Conservation (phyloP, 2,329 filamentous ascomycete genomes). For the Colletotrichum paranaense region DNA sequence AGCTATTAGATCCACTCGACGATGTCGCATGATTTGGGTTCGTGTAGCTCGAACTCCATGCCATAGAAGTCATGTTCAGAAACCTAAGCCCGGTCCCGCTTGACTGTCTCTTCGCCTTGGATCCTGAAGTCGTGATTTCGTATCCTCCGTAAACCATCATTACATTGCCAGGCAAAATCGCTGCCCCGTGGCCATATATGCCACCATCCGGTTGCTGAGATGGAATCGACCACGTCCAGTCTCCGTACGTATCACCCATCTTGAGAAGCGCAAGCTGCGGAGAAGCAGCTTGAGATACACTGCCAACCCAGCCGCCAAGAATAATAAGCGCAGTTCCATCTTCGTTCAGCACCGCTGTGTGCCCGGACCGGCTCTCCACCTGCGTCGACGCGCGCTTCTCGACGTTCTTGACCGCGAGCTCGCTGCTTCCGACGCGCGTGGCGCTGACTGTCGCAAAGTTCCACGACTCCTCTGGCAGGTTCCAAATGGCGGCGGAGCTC, state of each 20-base stretch:
- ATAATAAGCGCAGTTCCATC: conserved; percentile 84
- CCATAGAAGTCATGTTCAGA: conserved; percentile 68
- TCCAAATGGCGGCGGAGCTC: conserved; percentile 90
- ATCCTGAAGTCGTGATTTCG: conserved; percentile 54
- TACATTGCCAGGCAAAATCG: conserved; percentile 72
- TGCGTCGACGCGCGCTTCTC: conserved; percentile 35
- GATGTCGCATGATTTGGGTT: conserved; percentile 51
- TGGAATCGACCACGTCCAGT: conserved; percentile 79
- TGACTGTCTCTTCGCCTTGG: conserved; percentile 48
- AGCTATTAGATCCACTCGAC: not conserved
- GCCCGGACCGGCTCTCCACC: conserved; percentile 87
- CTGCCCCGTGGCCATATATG: conserved; percentile 73
- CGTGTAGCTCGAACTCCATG: conserved; percentile 63
- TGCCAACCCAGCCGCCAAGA: conserved; percentile 92
- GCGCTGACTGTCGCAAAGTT: conserved; percentile 76
- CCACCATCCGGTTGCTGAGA: conserved; percentile 59
- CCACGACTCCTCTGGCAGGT: conserved; percentile 87
- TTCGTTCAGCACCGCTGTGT: conserved; percentile 83
- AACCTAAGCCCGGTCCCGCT: conserved; percentile 52
- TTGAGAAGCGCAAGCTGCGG: conserved; percentile 85
- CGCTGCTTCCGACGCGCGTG: conserved; percentile 54
- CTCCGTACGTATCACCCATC: conserved; percentile 79
- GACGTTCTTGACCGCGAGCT: conserved; percentile 64
- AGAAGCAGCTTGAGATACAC: conserved; percentile 78
- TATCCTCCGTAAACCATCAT: conserved; percentile 77